Evolutionary conservation across 1,284 basidiomycete genomes (phyloP), one percentile per base, ranked within the genome.

Genomic region (Cryptococcus floricola): DNA sequence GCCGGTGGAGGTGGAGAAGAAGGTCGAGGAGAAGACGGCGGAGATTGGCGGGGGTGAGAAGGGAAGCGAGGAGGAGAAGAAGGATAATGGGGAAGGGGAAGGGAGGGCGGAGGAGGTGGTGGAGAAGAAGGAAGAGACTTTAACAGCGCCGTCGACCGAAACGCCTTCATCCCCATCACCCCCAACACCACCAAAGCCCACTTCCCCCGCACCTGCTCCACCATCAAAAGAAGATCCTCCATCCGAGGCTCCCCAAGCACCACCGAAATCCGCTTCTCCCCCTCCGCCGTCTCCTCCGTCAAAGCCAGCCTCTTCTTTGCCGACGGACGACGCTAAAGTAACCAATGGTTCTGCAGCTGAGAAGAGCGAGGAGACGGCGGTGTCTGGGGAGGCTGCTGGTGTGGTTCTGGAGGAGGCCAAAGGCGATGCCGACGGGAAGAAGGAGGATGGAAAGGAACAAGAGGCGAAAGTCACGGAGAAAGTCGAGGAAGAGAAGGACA

Each of bases 371-470:
- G n/a, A 4, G n/a, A 42, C 12, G n/a, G 3, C 41, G 41, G n/a
- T 66, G 68, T 45, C 62, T 68, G n/a, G 67, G 76, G 43, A 65
- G 61, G 2, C 60, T 60, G 34, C 60, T 70, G 1, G 64, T 77
- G 62, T 61, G 63, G 48, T 56, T 77, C 37, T 62, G 70, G 8
- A 58, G 76, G n/a, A 60, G 47, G 39, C 3, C 23, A 23, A 55
- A 45, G 23, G 57, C 54, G 41, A 23, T 27, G 37, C 28, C 48
- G 56, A 27, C 18, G 50, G n/a, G 18, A 48, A 43, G 34, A 27
- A 25, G 14, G 57, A 39, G 25, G 46, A 31, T n/a, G 39, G 34
- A 43, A 47, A 18, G 31, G 50, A 8, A 7, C 46, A 53, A 18
- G 38, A 39, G 34, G 18, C 50, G 37, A 46, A 19, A 48, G 39